Base-by-base conservation (phyloP, 2,329 filamentous ascomycete species). In the Lasiodiplodia hormozganensis region DNA sequence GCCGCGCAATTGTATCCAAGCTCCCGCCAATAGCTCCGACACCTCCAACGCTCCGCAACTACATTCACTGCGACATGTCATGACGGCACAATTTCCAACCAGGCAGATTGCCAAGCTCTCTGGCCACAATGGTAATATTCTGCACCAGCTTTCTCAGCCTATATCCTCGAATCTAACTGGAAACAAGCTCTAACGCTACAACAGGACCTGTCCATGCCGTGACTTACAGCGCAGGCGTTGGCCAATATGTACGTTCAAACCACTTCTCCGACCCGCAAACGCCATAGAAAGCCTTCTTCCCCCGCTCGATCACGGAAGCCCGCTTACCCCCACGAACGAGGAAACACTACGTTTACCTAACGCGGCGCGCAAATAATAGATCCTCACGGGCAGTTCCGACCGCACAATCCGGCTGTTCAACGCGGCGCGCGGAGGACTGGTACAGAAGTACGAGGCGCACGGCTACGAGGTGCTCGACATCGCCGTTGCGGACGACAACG, bases 391-490 rank as follows among this genome's bases (percentile, higher is more conserved):
- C 75, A 93, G 91, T 40, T 88, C 92, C 64, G 95, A 97, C 84
- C 92, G 94, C 71, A 86, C 88, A 18, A 89, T 97, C 77, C 90
- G 94, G 68, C 90, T 97, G 51, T 96, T 94, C 84, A 97, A 97
- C 80, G 91, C 92, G 1, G 83, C 84, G 64, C 85, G 87, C 65
- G 84, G 82, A 70, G 49, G 76, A 72, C 89, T 96, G 3, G 93
- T 99, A 76, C 94, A 97, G 81, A 92, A 89, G 43, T 99, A 97
- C 82, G 84, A 89, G 43, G 93, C 92, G 2, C 96, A 99, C 81
- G 94, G 93, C 72, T 97, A 99, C 83, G 92, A 94, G 73, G 91
- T 99, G 8, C 89, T 97, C 70, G 92, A 92, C 72, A 85, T 99
- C 49, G 85, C 87, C 65, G 91, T 97, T 62, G 79, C 83, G 21